Evolutionary conservation across 495 filamentous ascomycete species (phyloP), one percentile per base, ranked within the genome.

Genomic region (Penicillium alfredii): DNA sequence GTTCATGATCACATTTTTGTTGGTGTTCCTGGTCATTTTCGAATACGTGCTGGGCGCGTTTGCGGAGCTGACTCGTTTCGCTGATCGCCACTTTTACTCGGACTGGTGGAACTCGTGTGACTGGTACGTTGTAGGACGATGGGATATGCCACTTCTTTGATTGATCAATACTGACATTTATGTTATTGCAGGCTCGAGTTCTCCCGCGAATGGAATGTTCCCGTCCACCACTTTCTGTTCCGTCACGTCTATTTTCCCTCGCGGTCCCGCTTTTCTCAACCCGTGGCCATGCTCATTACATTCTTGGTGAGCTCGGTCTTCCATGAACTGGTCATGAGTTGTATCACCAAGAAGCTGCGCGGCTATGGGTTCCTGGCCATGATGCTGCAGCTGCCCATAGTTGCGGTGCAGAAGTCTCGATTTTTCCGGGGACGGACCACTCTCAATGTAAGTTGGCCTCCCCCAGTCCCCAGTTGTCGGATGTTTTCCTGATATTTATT

Each of bases 11-110:
- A 93, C 85, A 15, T 90, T 98, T 61, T 63, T 98, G 13, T 77
- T 98, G 8, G 84, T 96, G 8, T 98, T 98, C 70, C 78, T 94
- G 33, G 87, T 94, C 48, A 92, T 97, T 51, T 98, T 98, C 60
- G 92, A 98, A 58, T 98, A 97, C 54, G 73, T 95, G 2, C 76
- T 96, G 15, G 92, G 92, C 32, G 89, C 89, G 22, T 96, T 93
- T 51, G 92, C 88, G 7, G 92, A 97, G 60, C 56, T 96, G 41
- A 96, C 92, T 12, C 78, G 84, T 46, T 97, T 97, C 49, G 90
- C 84, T 13, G 90, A 97, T 59, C 78, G 90, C 7, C 88, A 92
- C 58, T 97, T 97, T 63, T 97, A 96, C 61, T 81, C 82, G 16
- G 90, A 97, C 69, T 97, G 90, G 90, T 97, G 90, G 89, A 76